Evolutionary conservation across 2,329 filamentous ascomycete genomes (phyloP).

Genomic region (Colletotrichum tofieldiae): DNA sequence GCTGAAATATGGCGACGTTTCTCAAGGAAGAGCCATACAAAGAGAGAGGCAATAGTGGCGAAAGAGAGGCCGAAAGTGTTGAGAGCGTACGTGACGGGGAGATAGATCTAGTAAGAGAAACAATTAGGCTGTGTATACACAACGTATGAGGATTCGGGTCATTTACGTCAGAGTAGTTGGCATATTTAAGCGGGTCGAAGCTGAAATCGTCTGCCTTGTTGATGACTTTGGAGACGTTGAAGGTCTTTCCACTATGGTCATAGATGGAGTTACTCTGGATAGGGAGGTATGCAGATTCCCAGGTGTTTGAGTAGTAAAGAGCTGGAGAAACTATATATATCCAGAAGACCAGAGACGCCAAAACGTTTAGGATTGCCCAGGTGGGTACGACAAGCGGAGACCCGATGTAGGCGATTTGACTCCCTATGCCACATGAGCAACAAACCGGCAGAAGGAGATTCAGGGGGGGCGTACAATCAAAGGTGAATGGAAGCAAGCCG

Average conservation of each 20-base stretch:
- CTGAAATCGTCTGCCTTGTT: constrained; percentile 52
- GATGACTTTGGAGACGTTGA: constrained; percentile 66
- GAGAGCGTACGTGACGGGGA: constrained; percentile 60
- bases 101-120: constrained; percentile 52
- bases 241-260: constrained; percentile 66
- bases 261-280: constrained; percentile 67
- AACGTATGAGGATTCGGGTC: constrained; percentile 49
- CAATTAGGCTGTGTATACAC: constrained; percentile 42
- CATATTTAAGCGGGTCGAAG: constrained; percentile 65
- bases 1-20: constrained; percentile 47
- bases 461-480: constrained; percentile 57
- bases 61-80: constrained; percentile 69
- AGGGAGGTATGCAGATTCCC: constrained; percentile 67
- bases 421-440: constrained; percentile 42
- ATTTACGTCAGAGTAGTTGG: constrained; percentile 64
- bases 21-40: constrained; percentile 52
- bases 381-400: constrained; percentile 58
- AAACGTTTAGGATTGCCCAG: constrained; percentile 64
- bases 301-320: constrained; percentile 65
- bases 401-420: constrained; percentile 56
- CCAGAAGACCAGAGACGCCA: constrained; percentile 64
- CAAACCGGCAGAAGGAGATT: constrained; percentile 38
- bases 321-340: constrained; percentile 61
- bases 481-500: constrained; percentile 73
- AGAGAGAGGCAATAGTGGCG: constrained; percentile 61